Base-by-base conservation (phyloP, 805 yeast species). In the Debaryomyces prosopidis region DNA sequence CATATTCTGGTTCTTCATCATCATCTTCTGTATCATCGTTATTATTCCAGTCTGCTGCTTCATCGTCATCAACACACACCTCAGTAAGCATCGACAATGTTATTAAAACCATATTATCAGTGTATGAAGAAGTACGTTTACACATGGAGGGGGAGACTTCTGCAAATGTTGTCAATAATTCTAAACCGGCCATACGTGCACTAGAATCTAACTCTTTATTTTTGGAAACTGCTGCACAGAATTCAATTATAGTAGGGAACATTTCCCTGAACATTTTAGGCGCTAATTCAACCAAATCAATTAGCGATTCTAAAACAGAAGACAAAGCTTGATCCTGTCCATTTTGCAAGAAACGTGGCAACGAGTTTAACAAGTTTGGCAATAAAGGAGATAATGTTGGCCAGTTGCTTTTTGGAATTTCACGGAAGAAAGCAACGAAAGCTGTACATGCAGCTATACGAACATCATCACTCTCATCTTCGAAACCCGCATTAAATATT, bases 111-210 rank as follows among this genome's bases (percentile, higher is more conserved):
- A 92, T 76, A 12, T 84, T 73, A 40, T 80, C 76, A 0, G 92
- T 81, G 65, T 90, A 94, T 6, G 79, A 69, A 5, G 85, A 76
- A 54, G 88, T 88, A 27, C 82, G 69, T 61, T 87, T 87, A 72
- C 98, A 92, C 99, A 94, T 94, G 42, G 83, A 84, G 32, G 99
- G 98, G 8, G 97, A 87, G 19, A 87, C 86, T 63, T 94, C 99
- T 48, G 94, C 82, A 61, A 94, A 94, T 0, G 96, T 87, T 5
- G 96, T 88, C 54, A 90, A 73, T 46, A 94, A 76, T 68, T 94
- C 99, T 50, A 94, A 71, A 4, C 97, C 94, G 1, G 94, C 85
- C 57, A 89, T 75, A 60, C 99, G 81, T 4, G 97, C 84, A 39
- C 73, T 68, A 16, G 89, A 77, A 20, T 89, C 97, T 54, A 90